Evolutionary conservation across 306 rosid species (phyloP), one percentile per base, ranked within the genome.

Genomic region (Quillaja saponaria): DNA sequence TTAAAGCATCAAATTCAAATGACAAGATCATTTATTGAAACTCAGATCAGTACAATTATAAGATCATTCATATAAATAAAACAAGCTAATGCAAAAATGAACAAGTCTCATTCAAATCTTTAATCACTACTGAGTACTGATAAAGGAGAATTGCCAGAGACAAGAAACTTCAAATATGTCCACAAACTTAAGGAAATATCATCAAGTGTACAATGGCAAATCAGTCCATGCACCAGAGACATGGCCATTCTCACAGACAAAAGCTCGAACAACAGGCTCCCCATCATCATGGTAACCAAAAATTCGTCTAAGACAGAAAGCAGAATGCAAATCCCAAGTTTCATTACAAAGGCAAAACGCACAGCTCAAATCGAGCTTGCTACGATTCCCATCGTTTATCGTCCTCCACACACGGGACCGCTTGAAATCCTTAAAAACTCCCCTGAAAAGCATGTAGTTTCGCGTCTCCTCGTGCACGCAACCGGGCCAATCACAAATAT

Each of bases 191-290:
- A 33, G 31, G 31, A 25, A 25, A 25, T 25, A 7, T 7, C 17
- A 38, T 71, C 34, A 90, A 47, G 90, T 47, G 71, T 76, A 89
- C 74, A 89, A 66, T 13, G 99, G 99, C 42, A 81, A 51, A 72
- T 94, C 95, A 0, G 99, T 94, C 99, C 99, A 94, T 0, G 99
- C 97, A 4, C 99, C 99, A 10, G 99, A 87, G 41, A 94, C 99
- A 67, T 94, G 99, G 0, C 99, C 99, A 62, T 86, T 89, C 34
- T 86, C 94, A 20, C 99, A 94, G 45, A 94, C 99, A 66, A 71
- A 94, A 63, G 99, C 99, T 11, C 96, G 71, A 19, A 94, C 99
- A 9, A 89, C 87, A 7, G 99, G 99, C 37, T 94, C 97, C 0
- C 99, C 99, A 51, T 94, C 99, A 4, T 85, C 97, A 28, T 94